Evolutionary conservation across 2,329 filamentous ascomycete species (phyloP).

Genomic region (Remersonia thermophila): DNA sequence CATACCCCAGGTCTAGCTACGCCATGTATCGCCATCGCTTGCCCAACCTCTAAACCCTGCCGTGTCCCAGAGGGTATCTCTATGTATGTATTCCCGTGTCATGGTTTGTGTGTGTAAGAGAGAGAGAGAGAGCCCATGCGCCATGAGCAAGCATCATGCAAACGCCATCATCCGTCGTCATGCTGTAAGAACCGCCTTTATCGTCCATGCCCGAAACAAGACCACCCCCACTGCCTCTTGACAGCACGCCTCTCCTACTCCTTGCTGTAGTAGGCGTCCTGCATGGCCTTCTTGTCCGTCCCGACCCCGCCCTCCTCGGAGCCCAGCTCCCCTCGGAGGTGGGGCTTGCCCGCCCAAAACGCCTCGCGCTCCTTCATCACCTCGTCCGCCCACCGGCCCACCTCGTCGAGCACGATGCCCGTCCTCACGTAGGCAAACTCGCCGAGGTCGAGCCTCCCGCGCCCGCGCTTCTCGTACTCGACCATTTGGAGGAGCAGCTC

Average conservation of each 20-base stretch:
- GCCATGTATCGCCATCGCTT: too few relatives aligned
- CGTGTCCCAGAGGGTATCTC: too few relatives aligned
- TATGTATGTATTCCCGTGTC: too few relatives aligned
- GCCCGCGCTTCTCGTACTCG: slow-evolving; percentile 72
- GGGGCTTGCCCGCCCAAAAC: slow-evolving; percentile 51
- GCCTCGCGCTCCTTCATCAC: slow-evolving; percentile 62
- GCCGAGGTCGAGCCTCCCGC: slow-evolving; percentile 58
- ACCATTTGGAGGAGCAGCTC: slow-evolving; percentile 91
- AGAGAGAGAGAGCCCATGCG: too few relatives aligned
- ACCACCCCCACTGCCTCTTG: too few relatives aligned
- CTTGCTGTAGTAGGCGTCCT: slow-evolving; percentile 37
- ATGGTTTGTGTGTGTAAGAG: too few relatives aligned
- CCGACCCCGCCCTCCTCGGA: slow-evolving; percentile 26
- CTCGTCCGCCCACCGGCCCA: slow-evolving; percentile 65
- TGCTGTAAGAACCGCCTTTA: too few relatives aligned
- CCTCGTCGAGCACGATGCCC: slow-evolving; percentile 63
- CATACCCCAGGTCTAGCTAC: too few relatives aligned
- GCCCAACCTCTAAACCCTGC: too few relatives aligned
- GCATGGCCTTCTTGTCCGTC: slow-evolving; percentile 26
- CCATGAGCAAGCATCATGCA: too few relatives aligned
- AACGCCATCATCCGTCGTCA: too few relatives aligned
- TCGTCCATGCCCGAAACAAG: too few relatives aligned
- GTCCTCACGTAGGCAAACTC: slow-evolving; percentile 76
- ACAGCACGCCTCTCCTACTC: slow-evolving; percentile 4
- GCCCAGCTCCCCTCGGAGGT: slow-evolving; percentile 35